phyloP scores from a whole-genome alignment of 768 basidiomycete species.

The Gyrodon lividus region DNA sequence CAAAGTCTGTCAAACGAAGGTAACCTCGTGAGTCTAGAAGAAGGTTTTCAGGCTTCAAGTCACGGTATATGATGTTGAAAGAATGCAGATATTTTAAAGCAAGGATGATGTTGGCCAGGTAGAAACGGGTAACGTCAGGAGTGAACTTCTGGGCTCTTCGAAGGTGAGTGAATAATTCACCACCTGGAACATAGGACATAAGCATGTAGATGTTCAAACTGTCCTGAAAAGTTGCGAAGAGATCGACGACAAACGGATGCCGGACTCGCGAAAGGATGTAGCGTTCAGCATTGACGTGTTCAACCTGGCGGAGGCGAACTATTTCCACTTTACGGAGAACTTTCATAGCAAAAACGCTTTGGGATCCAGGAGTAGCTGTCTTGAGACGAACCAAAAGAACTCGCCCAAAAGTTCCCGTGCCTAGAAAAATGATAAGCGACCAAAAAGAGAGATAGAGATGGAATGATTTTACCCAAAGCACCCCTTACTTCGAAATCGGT shows the following conservation, averaged over 20 bases:
- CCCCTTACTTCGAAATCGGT: slow-evolving; percentile 83
- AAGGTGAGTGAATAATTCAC: slow-evolving; percentile 95
- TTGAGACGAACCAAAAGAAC: slow-evolving; percentile 86
- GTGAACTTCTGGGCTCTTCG: slow-evolving; percentile 93
- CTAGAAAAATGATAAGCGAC: slow-evolving; percentile 38
- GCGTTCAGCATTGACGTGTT: slow-evolving; percentile 96
- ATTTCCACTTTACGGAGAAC: slow-evolving; percentile 85
- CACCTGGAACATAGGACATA: slow-evolving; percentile 93
- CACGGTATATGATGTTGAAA: slow-evolving; percentile 97
- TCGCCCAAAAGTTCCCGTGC: slow-evolving; percentile 94
- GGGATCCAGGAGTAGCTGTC: slow-evolving; percentile 42
- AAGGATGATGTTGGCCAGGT: slow-evolving; percentile 92
- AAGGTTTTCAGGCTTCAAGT: slow-evolving; percentile 98
- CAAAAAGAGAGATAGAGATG: neutral
- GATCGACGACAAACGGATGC: slow-evolving; percentile 95
- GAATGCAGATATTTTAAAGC: slow-evolving; percentile 94
- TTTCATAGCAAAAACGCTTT: slow-evolving; percentile 80
- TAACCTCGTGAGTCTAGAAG: slow-evolving; percentile 92
- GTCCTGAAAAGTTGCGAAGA: slow-evolving; percentile 95
- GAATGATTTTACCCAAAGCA: slow-evolving; percentile 56
- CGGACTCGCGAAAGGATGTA: slow-evolving; percentile 88
- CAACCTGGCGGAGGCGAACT: slow-evolving; percentile 89
- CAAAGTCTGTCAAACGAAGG: slow-evolving; percentile 94
- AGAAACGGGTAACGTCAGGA: slow-evolving; percentile 97
- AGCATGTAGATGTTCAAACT: slow-evolving; percentile 97